Conservation (phyloP, 352 stramenopile species). For the Thraustotheca clavata region DNA sequence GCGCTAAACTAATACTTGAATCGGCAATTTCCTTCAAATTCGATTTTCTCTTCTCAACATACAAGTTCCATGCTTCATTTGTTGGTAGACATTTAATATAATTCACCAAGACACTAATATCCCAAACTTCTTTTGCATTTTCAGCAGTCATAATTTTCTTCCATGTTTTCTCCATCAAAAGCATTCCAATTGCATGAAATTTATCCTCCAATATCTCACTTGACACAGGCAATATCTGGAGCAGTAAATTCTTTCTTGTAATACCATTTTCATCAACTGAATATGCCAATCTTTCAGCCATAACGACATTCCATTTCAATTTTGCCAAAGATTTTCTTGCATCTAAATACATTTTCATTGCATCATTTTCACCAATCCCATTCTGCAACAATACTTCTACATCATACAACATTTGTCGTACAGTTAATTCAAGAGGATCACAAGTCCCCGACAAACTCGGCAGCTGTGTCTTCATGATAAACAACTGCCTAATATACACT, state of each 20-base stretch:
- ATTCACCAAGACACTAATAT: neutral
- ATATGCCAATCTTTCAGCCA: neutral
- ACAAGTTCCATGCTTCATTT: constrained; percentile 6
- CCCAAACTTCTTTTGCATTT: neutral
- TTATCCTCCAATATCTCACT: neutral
- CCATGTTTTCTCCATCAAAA: neutral
- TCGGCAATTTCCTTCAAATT: neutral
- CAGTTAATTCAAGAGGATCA: neutral
- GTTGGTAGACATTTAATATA: constrained; percentile 10
- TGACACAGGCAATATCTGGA: neutral
- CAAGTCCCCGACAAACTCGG: neutral
- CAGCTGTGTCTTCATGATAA: neutral
- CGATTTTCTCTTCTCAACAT: constrained; percentile 5
- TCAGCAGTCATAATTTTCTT: neutral
- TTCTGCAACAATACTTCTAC: neutral
- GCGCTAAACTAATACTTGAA: neutral
- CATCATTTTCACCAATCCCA: neutral
- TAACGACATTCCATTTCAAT: neutral
- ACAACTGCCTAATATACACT: too few relatives aligned
- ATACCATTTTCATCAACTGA: neutral
- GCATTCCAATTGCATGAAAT: neutral
- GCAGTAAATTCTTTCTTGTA: neutral
- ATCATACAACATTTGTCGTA: constrained; percentile 4
- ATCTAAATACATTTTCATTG: neutral
- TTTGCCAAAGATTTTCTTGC: neutral